Base-by-base conservation (phyloP, 2,329 filamentous ascomycete species). In the Fusarium duplospermum region DNA sequence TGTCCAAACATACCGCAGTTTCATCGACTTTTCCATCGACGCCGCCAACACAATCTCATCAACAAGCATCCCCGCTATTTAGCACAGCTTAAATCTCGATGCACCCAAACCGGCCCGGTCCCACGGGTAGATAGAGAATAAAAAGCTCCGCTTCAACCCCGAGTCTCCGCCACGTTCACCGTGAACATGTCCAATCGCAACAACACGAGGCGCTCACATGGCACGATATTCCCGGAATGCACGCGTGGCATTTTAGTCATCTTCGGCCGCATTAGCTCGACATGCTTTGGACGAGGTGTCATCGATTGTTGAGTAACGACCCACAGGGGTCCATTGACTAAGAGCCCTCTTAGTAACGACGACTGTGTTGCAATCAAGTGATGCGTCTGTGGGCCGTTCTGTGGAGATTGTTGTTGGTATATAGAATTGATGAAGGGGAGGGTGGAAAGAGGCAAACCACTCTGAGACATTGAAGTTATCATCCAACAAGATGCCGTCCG, bases 11-110 rank as follows among this genome's bases (percentile, higher is more conserved):
- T 81, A 81, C 61, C 76, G 79, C 24, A 81, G 79, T 35, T 81
- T 81, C 16, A 81, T 81, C 42, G 75, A 81, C 45, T 81, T 81
- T 64, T 80, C 79, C 4, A 27, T 81, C 8, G 79, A 81, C 24
- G 79, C 79, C 0, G 69, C 71, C 16, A 68, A 69, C 35, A 74
- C 66, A 2, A 77, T 80, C 31, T 67, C 73, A 14, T 52, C 24
- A 52, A 13, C 27, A 31, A 31, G 10, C 24, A 31, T 52, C 22
- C 24, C 45, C 4, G 45, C 45, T 29, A 10, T 29, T 29, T 50
- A 50, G 45, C 4, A 22, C 40, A 4, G 35, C 47, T 6, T 35
- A 16, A 16, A 9, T 62, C 58, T 50, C 54, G 20, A 50, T 60
- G 50, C 18, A 6, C 29, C 29, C 24, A 33, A 20, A 36, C 38